Evolutionary conservation across 2,329 filamentous ascomycete genomes (phyloP).

Genomic region (Beauveria brongniartii): DNA sequence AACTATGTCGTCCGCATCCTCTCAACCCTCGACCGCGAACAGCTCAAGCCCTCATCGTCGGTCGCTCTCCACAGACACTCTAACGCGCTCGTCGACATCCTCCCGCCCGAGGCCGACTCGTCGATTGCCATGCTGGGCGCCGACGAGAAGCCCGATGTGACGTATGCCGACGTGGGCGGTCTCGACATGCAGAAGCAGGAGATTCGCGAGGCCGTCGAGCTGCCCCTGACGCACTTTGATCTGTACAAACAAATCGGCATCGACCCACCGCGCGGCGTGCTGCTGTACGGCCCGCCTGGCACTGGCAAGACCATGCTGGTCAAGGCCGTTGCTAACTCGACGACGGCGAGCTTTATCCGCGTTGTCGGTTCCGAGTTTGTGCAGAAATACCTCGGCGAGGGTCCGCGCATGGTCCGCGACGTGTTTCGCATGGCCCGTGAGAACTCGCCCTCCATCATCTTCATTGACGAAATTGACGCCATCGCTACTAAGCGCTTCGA

Average conservation of each 20-base stretch:
- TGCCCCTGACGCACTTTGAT: slow-evolving; percentile 95
- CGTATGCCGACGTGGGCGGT: slow-evolving; percentile 94
- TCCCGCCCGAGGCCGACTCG: slow-evolving; percentile 97
- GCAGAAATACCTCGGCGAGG: slow-evolving; percentile 96
- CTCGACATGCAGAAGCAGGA: slow-evolving; percentile 99
- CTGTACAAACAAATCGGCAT: slow-evolving; percentile 99
- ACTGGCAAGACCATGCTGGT: slow-evolving; percentile 97
- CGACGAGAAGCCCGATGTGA: slow-evolving; percentile 97
- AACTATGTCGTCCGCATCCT: slow-evolving; percentile 99
- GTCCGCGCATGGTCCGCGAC: slow-evolving; percentile 96
- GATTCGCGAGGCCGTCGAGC: slow-evolving; percentile 93
- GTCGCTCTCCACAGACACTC: slow-evolving; percentile 97
- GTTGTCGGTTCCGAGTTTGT: slow-evolving; percentile 98
- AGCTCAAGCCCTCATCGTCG: slow-evolving; percentile 94
- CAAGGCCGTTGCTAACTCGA: slow-evolving; percentile 97
- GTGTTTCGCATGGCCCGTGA: slow-evolving; percentile 99
- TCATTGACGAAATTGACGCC: slow-evolving; percentile 98
- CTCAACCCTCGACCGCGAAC: slow-evolving; percentile 94
- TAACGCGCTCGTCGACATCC: slow-evolving; percentile 95
- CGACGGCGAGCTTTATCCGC: slow-evolving; percentile 95
- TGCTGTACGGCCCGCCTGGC: slow-evolving; percentile 92
- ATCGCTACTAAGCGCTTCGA: slow-evolving; percentile 99
- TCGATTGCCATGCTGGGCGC: slow-evolving; percentile 96
- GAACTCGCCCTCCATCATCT: slow-evolving; percentile 97
- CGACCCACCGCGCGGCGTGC: slow-evolving; percentile 89